phyloP scores from a whole-genome alignment of 2,329 filamentous ascomycete species.

The Aspergillus fumigatus region DNA sequence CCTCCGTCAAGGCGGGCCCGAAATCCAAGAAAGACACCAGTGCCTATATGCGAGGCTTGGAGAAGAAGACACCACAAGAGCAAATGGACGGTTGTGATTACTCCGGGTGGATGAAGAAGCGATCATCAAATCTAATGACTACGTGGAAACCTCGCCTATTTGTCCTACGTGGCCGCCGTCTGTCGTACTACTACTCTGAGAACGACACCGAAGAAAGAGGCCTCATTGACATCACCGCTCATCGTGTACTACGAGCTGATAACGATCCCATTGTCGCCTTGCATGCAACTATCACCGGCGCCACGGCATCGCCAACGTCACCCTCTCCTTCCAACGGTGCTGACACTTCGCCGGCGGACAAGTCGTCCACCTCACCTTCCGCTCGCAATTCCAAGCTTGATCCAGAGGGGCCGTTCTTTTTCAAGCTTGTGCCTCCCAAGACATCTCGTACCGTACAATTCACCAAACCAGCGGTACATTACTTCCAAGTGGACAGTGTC shows the following conservation, averaged over 20 bases:
- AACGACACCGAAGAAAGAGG: constrained; percentile 90
- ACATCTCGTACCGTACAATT: constrained; percentile 91
- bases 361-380: constrained; percentile 26
- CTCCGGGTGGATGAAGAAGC: constrained; percentile 99
- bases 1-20: constrained; percentile 41
- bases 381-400: constrained; percentile 30
- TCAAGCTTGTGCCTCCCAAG: constrained; percentile 92
- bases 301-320: constrained; percentile 63
- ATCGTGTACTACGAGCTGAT: constrained; percentile 91
- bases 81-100: constrained; percentile 87
- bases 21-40: constrained; percentile 93
- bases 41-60: constrained; percentile 81
- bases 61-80: constrained; percentile 74
- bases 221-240: constrained; percentile 94
- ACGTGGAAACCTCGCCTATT: constrained; percentile 98
- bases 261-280: constrained; percentile 85
- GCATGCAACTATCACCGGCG: constrained; percentile 86
- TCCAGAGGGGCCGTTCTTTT: constrained; percentile 82
- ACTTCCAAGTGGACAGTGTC: constrained; percentile 91
- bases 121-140: constrained; percentile 90
- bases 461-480: constrained; percentile 94
- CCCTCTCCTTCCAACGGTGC: constrained; percentile 39
- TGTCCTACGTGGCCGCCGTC: constrained; percentile 80
- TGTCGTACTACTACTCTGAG: constrained; percentile 96
- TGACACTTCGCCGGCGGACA: constrained; percentile 34